Evolutionary conservation across 163 green algal species (phyloP), one percentile per base, ranked within the genome.

Genomic region (Scenedesmus sp.): DNA sequence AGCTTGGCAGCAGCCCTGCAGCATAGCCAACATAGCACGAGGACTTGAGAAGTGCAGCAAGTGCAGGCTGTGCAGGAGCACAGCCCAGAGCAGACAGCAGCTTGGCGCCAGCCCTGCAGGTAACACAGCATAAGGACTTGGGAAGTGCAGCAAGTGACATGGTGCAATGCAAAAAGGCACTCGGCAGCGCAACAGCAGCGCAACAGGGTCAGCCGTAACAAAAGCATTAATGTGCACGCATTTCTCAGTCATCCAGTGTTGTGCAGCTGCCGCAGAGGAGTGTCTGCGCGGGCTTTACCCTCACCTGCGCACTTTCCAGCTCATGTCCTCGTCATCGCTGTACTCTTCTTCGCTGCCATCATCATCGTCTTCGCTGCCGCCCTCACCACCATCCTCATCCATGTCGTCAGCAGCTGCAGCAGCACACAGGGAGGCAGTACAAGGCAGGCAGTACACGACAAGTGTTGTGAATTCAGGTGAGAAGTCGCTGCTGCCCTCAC

Each of bases 321-420:
- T 98, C 79, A 95, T 92, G 89, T 99, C 98, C 83, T 99, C 98
- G 70, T 99, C 98, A 91, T 99, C 98, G 82, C 93, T 94, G 82
- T 97, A 95, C 12, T 97, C 95, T 15, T 94, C 91, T 1, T 95
- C 94, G 67, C 93, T 84, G 79, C 67, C 86, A 54, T 92, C 92
- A 34, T 97, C 96, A 3, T 93, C 95, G 6, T 95, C 94, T 3
- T 95, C 93, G 20, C 90, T 84, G 73, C 88, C 91, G 60, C 26
- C 81, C 6, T 83, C 64, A 13, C 55, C 89, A 23, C 76, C 92
- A 82, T 93, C 76, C 55, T 92, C 92, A 60, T 83, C 82, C 76
- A 93, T 94, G n/a, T 93, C 87, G 62, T 94, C 87, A 18, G 52
- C 86, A 52, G 74, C 79, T 57, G 79, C 79, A 59, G 77, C 26